Evolutionary conservation across 2,329 filamentous ascomycete species (phyloP).

Genomic region (Pseudogymnoascus sp.): DNA sequence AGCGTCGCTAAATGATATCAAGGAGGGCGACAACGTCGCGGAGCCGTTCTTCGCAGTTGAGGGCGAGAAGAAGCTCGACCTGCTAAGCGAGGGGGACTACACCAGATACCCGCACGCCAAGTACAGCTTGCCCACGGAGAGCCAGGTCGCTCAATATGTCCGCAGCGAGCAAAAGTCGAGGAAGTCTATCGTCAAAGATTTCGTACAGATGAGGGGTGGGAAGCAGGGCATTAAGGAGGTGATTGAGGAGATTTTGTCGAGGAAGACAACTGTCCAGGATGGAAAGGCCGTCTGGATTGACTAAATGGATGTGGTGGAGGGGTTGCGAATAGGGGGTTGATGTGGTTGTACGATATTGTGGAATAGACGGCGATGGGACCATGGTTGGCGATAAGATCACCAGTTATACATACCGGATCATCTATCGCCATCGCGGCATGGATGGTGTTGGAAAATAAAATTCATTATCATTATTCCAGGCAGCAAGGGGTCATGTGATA

Average conservation of each 20-base stretch:
- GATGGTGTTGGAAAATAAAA: not conserved
- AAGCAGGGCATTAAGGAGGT: slow-evolving; percentile 64
- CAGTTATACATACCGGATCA: not conserved
- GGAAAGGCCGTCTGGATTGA: slow-evolving; percentile 29
- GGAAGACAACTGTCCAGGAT: slow-evolving; percentile 47
- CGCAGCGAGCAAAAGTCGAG: slow-evolving; percentile 33
- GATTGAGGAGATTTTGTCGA: slow-evolving; percentile 56
- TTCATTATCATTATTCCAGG: not conserved
- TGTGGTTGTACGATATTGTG: slow-evolving; percentile 5
- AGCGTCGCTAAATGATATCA: slow-evolving; percentile 58
- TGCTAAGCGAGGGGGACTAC: slow-evolving; percentile 59
- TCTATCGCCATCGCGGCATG: not conserved
- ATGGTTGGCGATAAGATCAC: not conserved
- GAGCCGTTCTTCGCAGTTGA: slow-evolving; percentile 59
- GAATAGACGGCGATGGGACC: not conserved
- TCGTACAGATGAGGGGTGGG: slow-evolving; percentile 49
- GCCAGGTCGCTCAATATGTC: slow-evolving; percentile 43
- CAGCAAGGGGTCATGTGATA: not conserved
- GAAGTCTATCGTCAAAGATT: slow-evolving; percentile 52
- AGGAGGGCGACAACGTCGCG: slow-evolving; percentile 42
- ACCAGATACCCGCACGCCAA: slow-evolving; percentile 60
- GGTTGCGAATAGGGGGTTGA: not conserved
- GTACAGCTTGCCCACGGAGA: slow-evolving; percentile 62
- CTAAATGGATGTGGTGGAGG: not conserved
- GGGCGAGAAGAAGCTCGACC: slow-evolving; percentile 40